A percentile compares a stretch with the other conserved stretches of the same genome.
These are phyloP conservation scores for Astrephomene gubernaculifera DNA, from an alignment of 139 green algal species.

Conservation along the genomic window DNA sequence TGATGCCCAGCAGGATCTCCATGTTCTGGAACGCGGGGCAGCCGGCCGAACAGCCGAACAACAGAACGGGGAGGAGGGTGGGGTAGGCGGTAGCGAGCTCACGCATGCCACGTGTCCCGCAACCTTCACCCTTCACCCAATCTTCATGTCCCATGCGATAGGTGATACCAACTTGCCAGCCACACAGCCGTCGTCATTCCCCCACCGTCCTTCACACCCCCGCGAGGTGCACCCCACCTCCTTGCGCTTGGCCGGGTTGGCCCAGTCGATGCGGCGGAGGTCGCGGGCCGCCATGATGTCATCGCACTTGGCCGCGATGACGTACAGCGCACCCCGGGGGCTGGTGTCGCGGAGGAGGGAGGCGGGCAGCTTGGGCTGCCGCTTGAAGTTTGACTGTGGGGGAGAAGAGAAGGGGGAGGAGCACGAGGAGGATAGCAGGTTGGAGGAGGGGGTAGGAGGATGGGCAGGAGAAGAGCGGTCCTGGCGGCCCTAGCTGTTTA, in stretches of 20 bases:
- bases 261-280: conserved; percentile 76
- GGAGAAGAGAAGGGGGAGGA: not conserved
- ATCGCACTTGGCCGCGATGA: conserved; percentile 65
- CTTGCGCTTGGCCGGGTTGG: conserved; percentile 63
- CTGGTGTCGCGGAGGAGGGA: conserved; percentile 57
- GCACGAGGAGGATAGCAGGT: not conserved
- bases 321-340: conserved; percentile 64
- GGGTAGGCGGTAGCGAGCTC: too few relatives aligned
- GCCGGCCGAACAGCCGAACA: too few relatives aligned
- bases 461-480: too few relatives aligned
- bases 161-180: too few relatives aligned
- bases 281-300: conserved; percentile 63
- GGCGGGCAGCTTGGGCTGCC: conserved; percentile 61
- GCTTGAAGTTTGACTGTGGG: conserved; percentile 53
- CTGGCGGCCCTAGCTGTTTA: too few relatives aligned
- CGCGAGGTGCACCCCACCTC: too few relatives aligned
- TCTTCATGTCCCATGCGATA: too few relatives aligned
- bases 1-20: conserved; percentile 68
- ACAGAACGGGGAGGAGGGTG: too few relatives aligned
- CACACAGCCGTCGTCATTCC: too few relatives aligned
- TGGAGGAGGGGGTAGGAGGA: not conserved
- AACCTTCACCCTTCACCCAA: too few relatives aligned
- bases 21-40: conserved; percentile 72
- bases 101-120: too few relatives aligned
- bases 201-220: too few relatives aligned